Base-by-base conservation (phyloP, 306 rosid species). In the Rosa lucieae region DNA sequence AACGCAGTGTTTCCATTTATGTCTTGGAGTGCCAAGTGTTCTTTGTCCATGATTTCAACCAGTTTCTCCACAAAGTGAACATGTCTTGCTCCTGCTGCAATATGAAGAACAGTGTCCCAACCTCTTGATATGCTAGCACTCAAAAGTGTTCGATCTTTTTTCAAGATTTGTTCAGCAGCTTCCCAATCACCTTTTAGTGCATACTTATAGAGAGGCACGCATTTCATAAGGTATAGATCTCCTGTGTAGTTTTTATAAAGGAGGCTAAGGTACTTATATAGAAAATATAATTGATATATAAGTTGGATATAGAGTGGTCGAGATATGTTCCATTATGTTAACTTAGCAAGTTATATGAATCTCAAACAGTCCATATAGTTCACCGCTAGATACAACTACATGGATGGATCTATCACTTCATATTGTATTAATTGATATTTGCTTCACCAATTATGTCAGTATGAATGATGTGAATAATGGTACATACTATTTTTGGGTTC, bases 151-250 rank as follows among this genome's bases (percentile, higher is more conserved):
- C 55, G 49, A 17, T 79, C 0, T 0, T 0, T 5, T 1, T 1
- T 3, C 23, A 79, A 26, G 42, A 79, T 42, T 0, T 0, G 0
- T 20, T 75, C 39, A 0, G 75, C 70, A 0, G 46, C 55, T 52
- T 68, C 52, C 83, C 79, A 83, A 5, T 83, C 77, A 2, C 82
- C 77, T 37, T 40, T 56, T 3, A 73, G 5, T 10, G 82, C 77
- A 47, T 78, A 63, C 29, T 53, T 74, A 21, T 58, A 29, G 26
- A 74, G 78, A 14, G 78, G 42, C 11, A 74, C 68, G 48, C 78
- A 42, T 9, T 0, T 23, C 3, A 21, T 0, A 1, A 42, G 62
- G 69, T 74, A 74, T 5, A 0, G 15, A 6, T 58, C 11, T 74
- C 69, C 78, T 74, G 43, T 8, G 78, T 14, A 40, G 42, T 12